phyloP scores from a whole-genome alignment of 2,329 filamentous ascomycete species.

The Penicillium sp. region DNA sequence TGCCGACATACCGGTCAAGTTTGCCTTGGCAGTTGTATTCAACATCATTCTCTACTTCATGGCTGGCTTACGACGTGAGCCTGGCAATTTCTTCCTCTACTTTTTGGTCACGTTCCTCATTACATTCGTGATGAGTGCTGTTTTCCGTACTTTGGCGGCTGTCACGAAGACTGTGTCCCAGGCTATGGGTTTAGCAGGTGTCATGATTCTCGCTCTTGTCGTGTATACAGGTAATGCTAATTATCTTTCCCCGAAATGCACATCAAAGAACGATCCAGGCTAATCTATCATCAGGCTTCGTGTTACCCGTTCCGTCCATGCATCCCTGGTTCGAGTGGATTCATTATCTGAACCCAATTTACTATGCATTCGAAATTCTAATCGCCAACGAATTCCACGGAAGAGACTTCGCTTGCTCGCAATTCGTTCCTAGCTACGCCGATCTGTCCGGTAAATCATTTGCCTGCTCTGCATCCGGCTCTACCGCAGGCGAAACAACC shows the following conservation, averaged over 20 bases:
- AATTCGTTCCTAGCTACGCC: constrained; percentile 55
- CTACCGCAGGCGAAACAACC: constrained; percentile 57
- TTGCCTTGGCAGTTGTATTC: constrained; percentile 73
- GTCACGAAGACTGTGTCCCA: constrained; percentile 70
- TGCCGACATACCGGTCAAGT: constrained; percentile 71
- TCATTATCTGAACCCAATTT: constrained; percentile 77
- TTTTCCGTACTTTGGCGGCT: constrained; percentile 80
- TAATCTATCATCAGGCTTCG: constrained; percentile 34
- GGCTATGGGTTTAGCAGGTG: constrained; percentile 60
- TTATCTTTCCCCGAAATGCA: too few species aligned
- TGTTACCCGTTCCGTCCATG: constrained; percentile 63
- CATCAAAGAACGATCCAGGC: neutral
- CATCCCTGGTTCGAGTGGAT: constrained; percentile 82
- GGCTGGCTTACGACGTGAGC: constrained; percentile 74
- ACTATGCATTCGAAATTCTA: constrained; percentile 79
- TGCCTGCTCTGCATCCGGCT: constrained; percentile 65
- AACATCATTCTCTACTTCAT: constrained; percentile 86
- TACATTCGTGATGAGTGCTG: constrained; percentile 79
- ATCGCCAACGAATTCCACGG: constrained; percentile 82
- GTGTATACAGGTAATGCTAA: constrained; percentile 55
- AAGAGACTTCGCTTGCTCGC: constrained; percentile 62
- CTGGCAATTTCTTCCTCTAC: constrained; percentile 85
- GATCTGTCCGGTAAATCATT: constrained; percentile 46
- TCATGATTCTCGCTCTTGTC: constrained; percentile 50
- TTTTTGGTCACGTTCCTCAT: constrained; percentile 75